Conservation (phyloP, 75 land plant genomes). For the Picea glauca region DNA sequence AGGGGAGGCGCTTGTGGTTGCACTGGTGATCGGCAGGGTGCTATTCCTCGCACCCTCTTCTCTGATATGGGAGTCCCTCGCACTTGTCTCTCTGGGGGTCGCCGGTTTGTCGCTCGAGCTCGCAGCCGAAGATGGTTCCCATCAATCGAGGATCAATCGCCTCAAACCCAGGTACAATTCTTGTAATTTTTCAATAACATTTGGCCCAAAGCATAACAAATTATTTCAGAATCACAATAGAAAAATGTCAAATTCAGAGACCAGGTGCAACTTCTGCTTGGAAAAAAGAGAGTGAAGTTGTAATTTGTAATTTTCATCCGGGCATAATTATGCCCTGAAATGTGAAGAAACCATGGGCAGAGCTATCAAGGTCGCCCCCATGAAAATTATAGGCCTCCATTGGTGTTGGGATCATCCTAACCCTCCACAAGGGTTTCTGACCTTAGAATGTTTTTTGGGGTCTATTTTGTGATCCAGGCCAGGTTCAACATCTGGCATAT, state of each 20-base stretch:
- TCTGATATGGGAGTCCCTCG: not conserved
- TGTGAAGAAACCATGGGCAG: not conserved
- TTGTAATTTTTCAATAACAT: not conserved
- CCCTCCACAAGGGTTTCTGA: not conserved
- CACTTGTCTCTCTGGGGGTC: not conserved
- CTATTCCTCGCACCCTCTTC: not conserved
- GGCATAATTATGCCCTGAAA: not conserved
- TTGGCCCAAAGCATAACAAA: not conserved
- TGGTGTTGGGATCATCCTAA: not conserved
- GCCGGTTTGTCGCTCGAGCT: not conserved
- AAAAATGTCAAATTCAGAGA: not conserved
- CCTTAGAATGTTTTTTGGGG: not conserved
- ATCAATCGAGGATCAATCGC: not conserved
- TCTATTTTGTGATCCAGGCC: slow-evolving; percentile 33
- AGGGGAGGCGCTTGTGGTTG: slow-evolving; percentile 1
- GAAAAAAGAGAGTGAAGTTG: not conserved
- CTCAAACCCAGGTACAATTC: not conserved
- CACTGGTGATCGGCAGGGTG: not conserved
- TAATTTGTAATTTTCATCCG: not conserved
- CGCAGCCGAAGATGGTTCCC: not conserved
- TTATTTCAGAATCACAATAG: not conserved
- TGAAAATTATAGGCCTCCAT: not conserved
- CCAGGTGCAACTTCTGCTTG: not conserved
- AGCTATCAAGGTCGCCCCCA: not conserved
- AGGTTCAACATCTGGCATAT: slow-evolving; percentile 71